Conservation (phyloP, 768 basidiomycete genomes). For the Agrocybe chaxingu region DNA sequence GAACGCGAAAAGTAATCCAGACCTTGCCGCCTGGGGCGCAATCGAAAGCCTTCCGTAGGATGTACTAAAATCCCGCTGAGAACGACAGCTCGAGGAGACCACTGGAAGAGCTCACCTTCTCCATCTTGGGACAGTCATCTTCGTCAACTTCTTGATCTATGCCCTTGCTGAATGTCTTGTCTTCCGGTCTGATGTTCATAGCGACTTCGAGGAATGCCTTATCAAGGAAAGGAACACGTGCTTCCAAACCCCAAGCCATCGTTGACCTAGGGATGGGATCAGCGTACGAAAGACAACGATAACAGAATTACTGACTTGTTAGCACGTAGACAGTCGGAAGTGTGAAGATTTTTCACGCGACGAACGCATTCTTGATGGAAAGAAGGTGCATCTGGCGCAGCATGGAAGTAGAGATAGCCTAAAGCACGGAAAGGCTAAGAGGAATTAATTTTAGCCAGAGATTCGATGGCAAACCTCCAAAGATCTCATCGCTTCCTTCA, state of each 20-base stretch:
- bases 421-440: not conserved
- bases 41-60: constrained; percentile 95
- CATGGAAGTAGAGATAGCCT: constrained; percentile 99
- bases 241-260: constrained; percentile 99
- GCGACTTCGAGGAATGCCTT: constrained; percentile 92
- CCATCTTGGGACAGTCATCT: constrained; percentile 91
- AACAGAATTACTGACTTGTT: constrained; percentile 70
- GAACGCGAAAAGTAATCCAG: constrained; percentile 4
- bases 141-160: constrained; percentile 65
- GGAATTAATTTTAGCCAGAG: not conserved
- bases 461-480: constrained; percentile 63
- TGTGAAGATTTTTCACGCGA: constrained; percentile 97
- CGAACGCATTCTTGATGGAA: constrained; percentile 96
- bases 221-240: constrained; percentile 98
- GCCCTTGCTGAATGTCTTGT: constrained; percentile 92
- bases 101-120: constrained; percentile 63
- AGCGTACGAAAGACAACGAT: too few relatives aligned
- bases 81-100: too few relatives aligned
- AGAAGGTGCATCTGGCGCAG: constrained; percentile 81
- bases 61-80: constrained; percentile 56
- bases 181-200: constrained; percentile 84
- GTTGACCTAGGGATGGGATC: constrained; percentile 60
- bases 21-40: constrained; percentile 76
- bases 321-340: constrained; percentile 93
- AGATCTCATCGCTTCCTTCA: constrained; percentile 96